Evolutionary conservation across 495 filamentous ascomycete genomes (phyloP), one percentile per base, ranked within the genome.

Genomic region (Penicillium atrosanguineum): DNA sequence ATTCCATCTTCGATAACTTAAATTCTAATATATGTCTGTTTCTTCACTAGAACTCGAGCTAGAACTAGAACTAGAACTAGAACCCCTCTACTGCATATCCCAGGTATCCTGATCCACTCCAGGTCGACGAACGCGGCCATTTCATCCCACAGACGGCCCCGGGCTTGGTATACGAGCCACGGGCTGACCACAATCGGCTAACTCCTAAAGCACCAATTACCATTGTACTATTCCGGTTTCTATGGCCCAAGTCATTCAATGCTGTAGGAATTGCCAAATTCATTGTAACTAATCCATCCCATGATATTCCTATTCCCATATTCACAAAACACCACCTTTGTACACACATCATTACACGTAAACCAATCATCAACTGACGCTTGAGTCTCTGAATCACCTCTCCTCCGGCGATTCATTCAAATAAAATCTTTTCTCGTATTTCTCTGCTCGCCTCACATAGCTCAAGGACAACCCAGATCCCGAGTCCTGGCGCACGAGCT

Each of bases 401-500:
- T 71, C 69, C 36, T 63, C 50, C 25, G 63, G 57, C 6, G 64
- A 70, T 60, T 71, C 66, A 41, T 60, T 57, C 58, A 70, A 49
- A 38, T 69, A 61, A 41, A 66, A 62, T 59, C 51, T 55, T 50
- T 66, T 69, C 52, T 68, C 65, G 50, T 69, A 63, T 31, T 48
- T 59, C 20, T 64, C 49, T 40, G 63, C 69, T 12, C 54, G 50
- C 39, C 64, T 59, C 23, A 67, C 49, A 56, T 69, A 54, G 7
- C 63, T 57, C 45, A 62, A 55, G 5, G 25, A 31, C 46, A 34
- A 48, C 50, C 37, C 25, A 15, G 20, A n/a, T 19, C 31, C 31
- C 31, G 31, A 34, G 12, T 34, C 11, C 31, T 34, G 31, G 31
- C 31, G 31, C 31, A 34, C 31, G 12, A 34, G 31, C 34, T 37